A percentile compares a stretch with the other conserved stretches of the same genome.
These are phyloP conservation scores for Flaveria trinervia DNA, from an alignment of 129 eudicot genomes.

Conservation along the genomic window DNA sequence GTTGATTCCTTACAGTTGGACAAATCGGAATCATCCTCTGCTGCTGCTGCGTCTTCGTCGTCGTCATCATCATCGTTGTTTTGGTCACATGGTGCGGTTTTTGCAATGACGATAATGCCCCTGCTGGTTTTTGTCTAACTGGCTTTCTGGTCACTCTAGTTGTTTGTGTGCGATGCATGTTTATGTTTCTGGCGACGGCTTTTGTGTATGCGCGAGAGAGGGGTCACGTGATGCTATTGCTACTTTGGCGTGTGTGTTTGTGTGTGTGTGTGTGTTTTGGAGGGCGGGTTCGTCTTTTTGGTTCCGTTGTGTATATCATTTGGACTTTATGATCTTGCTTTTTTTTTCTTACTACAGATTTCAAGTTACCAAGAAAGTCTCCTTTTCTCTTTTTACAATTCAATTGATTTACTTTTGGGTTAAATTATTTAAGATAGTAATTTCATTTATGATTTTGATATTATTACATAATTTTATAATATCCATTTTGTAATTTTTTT, in stretches of 20 bases:
- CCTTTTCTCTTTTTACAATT: too few species aligned
- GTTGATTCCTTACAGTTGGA: constrained; percentile 90
- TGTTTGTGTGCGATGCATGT: neutral
- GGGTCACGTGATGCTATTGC: constrained; percentile 23
- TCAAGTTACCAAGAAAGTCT: neutral
- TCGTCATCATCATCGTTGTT: neutral
- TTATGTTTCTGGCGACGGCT: neutral
- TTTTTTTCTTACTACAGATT: neutral
- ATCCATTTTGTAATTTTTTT: too few species aligned
- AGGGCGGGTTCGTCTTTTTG: constrained; percentile 1
- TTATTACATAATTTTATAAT: too few species aligned
- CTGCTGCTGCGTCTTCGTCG: neutral
- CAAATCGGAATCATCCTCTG: constrained; percentile 39
- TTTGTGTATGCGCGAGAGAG: neutral
- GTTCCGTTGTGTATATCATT: neutral
- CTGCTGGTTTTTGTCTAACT: constrained; percentile 19
- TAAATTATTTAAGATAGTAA: too few species aligned
- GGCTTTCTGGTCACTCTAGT: neutral
- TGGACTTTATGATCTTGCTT: neutral
- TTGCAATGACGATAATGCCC: constrained; percentile 23
- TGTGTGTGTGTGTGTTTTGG: neutral
- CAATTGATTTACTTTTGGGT: too few species aligned
- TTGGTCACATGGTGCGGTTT: constrained; percentile 17
- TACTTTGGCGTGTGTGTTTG: neutral
- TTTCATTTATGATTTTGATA: neutral